These are phyloP conservation scores for Tricholoma saponaceum DNA, from an alignment of 768 basidiomycete species.

Conservation along the genomic window DNA sequence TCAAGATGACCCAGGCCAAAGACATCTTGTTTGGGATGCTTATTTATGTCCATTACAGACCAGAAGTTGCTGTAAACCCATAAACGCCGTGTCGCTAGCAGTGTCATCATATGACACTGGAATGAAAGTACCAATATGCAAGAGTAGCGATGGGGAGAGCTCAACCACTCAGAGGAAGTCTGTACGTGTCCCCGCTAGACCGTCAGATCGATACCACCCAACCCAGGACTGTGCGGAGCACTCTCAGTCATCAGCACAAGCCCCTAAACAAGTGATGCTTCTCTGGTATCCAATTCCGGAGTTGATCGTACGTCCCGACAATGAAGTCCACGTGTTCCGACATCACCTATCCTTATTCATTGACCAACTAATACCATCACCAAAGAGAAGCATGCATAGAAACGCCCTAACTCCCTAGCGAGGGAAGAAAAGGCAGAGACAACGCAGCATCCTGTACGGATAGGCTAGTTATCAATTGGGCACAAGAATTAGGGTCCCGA, in stretches of 20 bases:
- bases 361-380: constrained; percentile 8
- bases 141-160: constrained; percentile 28
- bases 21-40: constrained; percentile 37
- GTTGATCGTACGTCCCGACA: background rate
- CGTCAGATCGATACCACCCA: constrained; percentile 3
- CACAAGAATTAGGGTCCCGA: constrained; percentile 43
- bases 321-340: constrained; percentile 13
- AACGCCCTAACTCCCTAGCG: constrained; percentile 15
- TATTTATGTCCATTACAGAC: constrained; percentile 14
- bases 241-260: constrained; percentile 29
- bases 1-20: constrained; percentile 37
- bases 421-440: constrained; percentile 13
- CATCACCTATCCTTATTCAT: constrained; percentile 34
- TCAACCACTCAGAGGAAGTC: constrained; percentile 2
- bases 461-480: constrained; percentile 10
- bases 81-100: background rate
- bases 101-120: background rate
- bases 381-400: background rate
- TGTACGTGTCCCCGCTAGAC: constrained; percentile 12
- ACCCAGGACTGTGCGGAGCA: constrained; percentile 31
- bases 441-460: constrained; percentile 24
- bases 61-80: constrained; percentile 3
- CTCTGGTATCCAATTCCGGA: constrained; percentile 30
- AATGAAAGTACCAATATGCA: constrained; percentile 13
- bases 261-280: constrained; percentile 36